Base-by-base conservation (phyloP, 306 rosid genomes). In the Quercus variabilis region DNA sequence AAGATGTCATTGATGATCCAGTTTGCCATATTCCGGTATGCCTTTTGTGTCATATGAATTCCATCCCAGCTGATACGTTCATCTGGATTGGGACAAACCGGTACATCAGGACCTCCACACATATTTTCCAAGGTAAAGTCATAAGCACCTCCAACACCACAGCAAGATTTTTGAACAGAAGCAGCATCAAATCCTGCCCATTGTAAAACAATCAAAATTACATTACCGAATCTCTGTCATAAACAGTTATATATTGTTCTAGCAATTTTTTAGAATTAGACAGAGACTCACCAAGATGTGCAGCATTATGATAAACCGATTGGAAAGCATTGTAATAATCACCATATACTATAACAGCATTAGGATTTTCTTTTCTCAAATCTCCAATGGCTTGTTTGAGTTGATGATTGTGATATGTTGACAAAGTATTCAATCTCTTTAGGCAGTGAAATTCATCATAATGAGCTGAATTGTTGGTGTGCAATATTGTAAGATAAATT, bases 1-100 rank as follows among this genome's bases (percentile, higher is more conserved):
- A 62, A 72, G 20, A 79, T n/a, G 35, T 79, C n/a, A 3, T 23
- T 49, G 62, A 79, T 71, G 82, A 79, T 71, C 82, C 82, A 72
- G 31, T n/a, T 0, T 20, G 82, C 21, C 56, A 79, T 72, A 15
- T 49, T 20, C 1, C 51, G 43, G 74, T 74, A 17, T 12, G 83
- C 55, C 18, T 74, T 80, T 26, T 56, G 69, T 0, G 83, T 80
- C 54, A 74, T 33, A 80, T 74, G 79, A 21, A 67, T 4, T 63
- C 78, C 83, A 73, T 79, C 83, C 78, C 78, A 79, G 21, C 79
- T 55, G 10, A 80, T 74, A 6, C 3, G 58, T 43, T 74, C 31
- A 5, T 74, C 4, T 5, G 79, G 75, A 1, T 80, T 80, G 6
- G 75, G 20, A n/a, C 79, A 80, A 64, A 55, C 75, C 6, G 69